Percentiles rank a stretch among this genome's conserved stretches.
Evolutionary conservation across 768 basidiomycete species (phyloP).

Genomic region (Asterophora lycoperdoides): DNA sequence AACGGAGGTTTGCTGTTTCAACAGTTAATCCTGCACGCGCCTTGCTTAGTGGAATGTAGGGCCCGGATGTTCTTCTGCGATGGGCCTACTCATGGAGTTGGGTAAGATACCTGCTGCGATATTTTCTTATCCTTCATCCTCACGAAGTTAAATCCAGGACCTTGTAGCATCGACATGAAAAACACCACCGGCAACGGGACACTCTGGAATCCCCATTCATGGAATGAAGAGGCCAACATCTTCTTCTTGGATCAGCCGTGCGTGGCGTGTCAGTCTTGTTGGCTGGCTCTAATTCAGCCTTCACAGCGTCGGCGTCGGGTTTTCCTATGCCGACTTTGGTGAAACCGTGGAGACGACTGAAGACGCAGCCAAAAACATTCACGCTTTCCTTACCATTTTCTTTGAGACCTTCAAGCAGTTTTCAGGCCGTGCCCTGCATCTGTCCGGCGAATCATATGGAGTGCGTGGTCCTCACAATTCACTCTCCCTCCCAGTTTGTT

Average conservation of each 20-base stretch:
- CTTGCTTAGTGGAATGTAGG: constrained; percentile 32
- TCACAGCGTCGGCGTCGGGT: constrained; percentile 61
- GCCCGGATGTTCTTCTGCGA: constrained; percentile 48
- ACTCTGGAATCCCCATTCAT: constrained; percentile 57
- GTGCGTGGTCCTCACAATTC: constrained; percentile 31
- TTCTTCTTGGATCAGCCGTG: constrained; percentile 71
- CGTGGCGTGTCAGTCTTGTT: constrained; percentile 6
- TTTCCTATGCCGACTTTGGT: constrained; percentile 66
- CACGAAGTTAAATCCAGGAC: constrained; percentile 20
- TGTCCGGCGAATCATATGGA: constrained; percentile 78
- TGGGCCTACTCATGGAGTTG: constrained; percentile 69
- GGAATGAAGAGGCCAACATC: constrained; percentile 64
- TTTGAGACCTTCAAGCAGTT: constrained; percentile 77
- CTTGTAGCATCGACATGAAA: constrained; percentile 51
- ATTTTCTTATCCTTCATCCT: not conserved
- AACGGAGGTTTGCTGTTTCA: constrained; percentile 43
- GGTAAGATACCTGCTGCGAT: constrained; percentile 43
- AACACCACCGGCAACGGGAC: constrained; percentile 55
- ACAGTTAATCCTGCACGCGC: not conserved
- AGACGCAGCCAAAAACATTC: constrained; percentile 72
- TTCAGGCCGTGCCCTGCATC: constrained; percentile 60
- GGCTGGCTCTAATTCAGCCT: not conserved
- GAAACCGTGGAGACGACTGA: constrained; percentile 72
- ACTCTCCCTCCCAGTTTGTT: not conserved
- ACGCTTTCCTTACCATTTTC: constrained; percentile 74